Evolutionary conservation across 805 yeast genomes (phyloP).

Genomic region (Starmerella vaccinii): DNA sequence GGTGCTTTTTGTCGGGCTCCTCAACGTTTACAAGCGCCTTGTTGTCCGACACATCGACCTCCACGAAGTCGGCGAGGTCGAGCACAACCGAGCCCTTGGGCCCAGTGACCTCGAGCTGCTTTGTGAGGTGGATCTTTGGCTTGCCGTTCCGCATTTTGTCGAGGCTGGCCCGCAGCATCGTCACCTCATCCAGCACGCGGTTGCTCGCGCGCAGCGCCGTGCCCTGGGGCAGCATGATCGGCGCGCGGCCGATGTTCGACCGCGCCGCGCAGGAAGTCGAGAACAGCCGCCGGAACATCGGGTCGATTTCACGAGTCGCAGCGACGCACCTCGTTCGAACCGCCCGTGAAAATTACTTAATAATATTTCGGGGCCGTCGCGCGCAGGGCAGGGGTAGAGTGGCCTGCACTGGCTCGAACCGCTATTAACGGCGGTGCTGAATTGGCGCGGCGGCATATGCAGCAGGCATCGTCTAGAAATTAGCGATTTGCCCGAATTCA

Average conservation of each 20-base stretch:
- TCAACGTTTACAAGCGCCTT: conserved; percentile 47
- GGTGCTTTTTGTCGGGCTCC: conserved; percentile 49
- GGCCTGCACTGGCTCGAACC: too few species aligned
- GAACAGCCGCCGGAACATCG: conserved; percentile 14
- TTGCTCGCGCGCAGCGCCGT: conserved; percentile 38
- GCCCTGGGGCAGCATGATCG: conserved; percentile 57
- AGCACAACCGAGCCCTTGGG: conserved; percentile 63
- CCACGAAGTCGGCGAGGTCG: conserved; percentile 63
- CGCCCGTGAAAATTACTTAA: background rate
- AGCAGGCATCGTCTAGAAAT: too few species aligned
- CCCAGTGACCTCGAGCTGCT: conserved; percentile 53
- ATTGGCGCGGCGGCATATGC: too few species aligned
- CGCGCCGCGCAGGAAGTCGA: conserved; percentile 12
- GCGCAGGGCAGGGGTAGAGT: conserved; percentile 2
- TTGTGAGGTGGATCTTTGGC: conserved; percentile 46
- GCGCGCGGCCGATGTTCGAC: conserved; percentile 62
- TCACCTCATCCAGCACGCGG: conserved; percentile 27
- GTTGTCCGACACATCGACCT: conserved; percentile 30
- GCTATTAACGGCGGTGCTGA: too few species aligned
- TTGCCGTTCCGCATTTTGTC: conserved; percentile 63
- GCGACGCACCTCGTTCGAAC: background rate
- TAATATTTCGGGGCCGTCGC: background rate
- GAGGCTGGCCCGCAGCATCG: conserved; percentile 37
- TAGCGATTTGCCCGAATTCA: too few species aligned
- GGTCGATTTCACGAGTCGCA: background rate